phyloP scores from a whole-genome alignment of 441 rosid genomes.

The Pelargonium australe region DNA sequence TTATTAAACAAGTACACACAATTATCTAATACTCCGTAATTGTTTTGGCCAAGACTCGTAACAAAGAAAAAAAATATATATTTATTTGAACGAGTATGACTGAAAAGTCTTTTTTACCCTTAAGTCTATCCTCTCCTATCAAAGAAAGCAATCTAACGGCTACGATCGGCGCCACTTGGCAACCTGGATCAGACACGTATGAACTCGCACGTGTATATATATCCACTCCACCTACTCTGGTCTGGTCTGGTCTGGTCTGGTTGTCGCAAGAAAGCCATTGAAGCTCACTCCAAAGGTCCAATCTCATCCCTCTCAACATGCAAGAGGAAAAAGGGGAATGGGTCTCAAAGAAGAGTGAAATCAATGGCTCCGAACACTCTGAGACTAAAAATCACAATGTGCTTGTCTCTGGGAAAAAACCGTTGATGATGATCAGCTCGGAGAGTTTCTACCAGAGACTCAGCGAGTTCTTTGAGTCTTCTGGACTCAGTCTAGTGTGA shows the following conservation, averaged over 20 bases:
- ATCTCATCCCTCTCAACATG: neutral
- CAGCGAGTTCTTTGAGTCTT: neutral
- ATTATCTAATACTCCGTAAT: too few relatives aligned
- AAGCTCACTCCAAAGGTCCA: neutral
- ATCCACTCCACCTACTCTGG: neutral
- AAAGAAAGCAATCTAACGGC: neutral
- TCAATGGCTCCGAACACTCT: neutral
- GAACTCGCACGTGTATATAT: neutral
- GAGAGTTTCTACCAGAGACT: constrained; percentile 5
- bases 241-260: too few relatives aligned
- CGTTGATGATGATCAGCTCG: neutral
- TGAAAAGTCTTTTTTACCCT: too few relatives aligned
- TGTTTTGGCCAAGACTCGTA: too few relatives aligned
- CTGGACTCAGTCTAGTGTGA: constrained; percentile 4
- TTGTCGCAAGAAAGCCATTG: neutral
- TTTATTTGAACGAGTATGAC: too few relatives aligned
- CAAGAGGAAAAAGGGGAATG: neutral
- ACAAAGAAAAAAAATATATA: too few relatives aligned
- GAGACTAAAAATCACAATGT: neutral
- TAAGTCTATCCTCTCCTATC: too few relatives aligned
- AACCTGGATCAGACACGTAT: neutral
- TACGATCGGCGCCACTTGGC: neutral
- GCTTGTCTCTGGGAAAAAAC: neutral
- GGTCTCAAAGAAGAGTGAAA: neutral
- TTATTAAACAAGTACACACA: too few relatives aligned